phyloP scores from a whole-genome alignment of 1,284 basidiomycete species.

The Naganishia albida region DNA sequence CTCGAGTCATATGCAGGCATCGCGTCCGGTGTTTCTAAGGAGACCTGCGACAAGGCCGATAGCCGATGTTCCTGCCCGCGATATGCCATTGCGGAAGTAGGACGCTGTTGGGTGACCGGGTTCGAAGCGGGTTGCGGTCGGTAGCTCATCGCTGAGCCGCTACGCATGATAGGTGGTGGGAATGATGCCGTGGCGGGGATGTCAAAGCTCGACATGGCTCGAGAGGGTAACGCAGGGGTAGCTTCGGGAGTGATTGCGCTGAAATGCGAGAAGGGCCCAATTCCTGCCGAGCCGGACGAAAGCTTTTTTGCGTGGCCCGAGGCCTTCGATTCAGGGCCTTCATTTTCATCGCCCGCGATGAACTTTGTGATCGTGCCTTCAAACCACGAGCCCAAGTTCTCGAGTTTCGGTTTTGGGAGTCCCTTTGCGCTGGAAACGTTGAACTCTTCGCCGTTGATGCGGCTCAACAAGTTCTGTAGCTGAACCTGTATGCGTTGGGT shows the following conservation, averaged over 20 bases:
- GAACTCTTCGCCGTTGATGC: constrained; percentile 72
- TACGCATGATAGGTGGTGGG: constrained; percentile 55
- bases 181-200: constrained; percentile 20
- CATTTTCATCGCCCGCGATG: constrained; percentile 80
- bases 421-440: constrained; percentile 73
- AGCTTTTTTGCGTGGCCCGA: constrained; percentile 39
- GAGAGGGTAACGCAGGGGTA: constrained; percentile 65
- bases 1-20: neutral
- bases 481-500: constrained; percentile 68
- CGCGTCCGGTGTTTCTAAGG: neutral
- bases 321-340: constrained; percentile 43
- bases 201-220: constrained; percentile 43
- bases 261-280: constrained; percentile 91
- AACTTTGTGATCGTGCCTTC: constrained; percentile 95
- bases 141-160: constrained; percentile 66
- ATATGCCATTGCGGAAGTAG: constrained; percentile 72
- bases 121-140: constrained; percentile 54
- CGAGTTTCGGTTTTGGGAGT: constrained; percentile 82
- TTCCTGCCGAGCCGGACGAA: constrained; percentile 36
- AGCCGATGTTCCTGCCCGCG: constrained; percentile 40
- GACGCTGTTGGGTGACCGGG: constrained; percentile 63
- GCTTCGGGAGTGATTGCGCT: constrained; percentile 85
- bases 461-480: constrained; percentile 77
- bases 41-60: constrained; percentile 16
- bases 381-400: constrained; percentile 88